Conservation (phyloP, 257 asterid species). For the Fraxinus pennsylvanica region DNA sequence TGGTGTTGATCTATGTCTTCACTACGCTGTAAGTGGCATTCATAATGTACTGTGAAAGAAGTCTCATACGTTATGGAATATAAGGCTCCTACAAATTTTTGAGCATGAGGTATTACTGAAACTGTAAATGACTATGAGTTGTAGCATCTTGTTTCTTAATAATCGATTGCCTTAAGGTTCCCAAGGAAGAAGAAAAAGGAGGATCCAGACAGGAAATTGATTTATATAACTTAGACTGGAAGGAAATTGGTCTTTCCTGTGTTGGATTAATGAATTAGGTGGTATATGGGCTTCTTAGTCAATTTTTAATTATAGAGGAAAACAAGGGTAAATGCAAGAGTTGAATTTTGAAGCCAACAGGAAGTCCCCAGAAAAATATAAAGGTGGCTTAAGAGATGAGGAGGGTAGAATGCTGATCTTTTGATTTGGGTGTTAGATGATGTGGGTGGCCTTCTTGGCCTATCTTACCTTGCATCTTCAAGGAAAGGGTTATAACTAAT, state of each 20-base stretch:
- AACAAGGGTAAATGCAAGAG: not conserved
- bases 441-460: not conserved
- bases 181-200: not conserved
- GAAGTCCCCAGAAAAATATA: not conserved
- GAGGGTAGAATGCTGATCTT: not conserved
- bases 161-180: not conserved
- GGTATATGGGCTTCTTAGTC: not conserved
- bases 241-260: not conserved
- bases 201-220: not conserved
- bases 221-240: not conserved
- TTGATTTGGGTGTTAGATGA: not conserved
- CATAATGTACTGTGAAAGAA: not conserved
- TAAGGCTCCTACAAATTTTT: not conserved
- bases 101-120: not conserved
- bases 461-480: not conserved
- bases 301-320: not conserved
- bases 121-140: not conserved
- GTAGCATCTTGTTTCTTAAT: not conserved
- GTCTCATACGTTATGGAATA: not conserved
- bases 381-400: not conserved
- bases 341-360: not conserved
- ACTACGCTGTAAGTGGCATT: not conserved
- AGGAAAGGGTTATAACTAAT: not conserved
- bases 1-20: not conserved
- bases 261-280: not conserved